These are phyloP conservation scores for Capsicum pubescens DNA, from an alignment of 257 asterid genomes.

Conservation along the genomic window DNA sequence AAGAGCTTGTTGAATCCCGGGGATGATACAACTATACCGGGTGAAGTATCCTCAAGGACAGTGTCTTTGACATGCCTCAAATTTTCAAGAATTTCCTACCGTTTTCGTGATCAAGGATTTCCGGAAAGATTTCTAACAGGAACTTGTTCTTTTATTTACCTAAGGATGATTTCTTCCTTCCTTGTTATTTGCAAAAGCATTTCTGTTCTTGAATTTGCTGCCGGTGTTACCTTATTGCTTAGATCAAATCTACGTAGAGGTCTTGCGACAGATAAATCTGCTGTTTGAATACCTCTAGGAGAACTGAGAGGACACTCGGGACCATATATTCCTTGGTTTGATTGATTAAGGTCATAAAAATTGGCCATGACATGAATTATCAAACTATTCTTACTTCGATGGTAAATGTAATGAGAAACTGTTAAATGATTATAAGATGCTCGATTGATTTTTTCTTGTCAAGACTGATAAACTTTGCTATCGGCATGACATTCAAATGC, in stretches of 20 bases:
- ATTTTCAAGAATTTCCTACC: too few species aligned
- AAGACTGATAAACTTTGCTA: neutral
- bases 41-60: too few species aligned
- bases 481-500: neutral
- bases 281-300: constrained; percentile 12
- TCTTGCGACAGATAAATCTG: constrained; percentile 8
- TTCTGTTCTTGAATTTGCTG: constrained; percentile 16
- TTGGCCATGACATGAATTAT: neutral
- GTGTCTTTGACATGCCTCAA: too few species aligned
- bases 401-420: neutral
- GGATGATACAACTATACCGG: too few species aligned
- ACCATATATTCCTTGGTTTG: neutral
- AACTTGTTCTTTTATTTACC: neutral
- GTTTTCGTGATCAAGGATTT: too few species aligned
- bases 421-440: constrained; percentile 14
- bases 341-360: neutral
- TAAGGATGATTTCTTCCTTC: neutral
- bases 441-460: neutral
- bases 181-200: neutral
- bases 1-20: too few species aligned
- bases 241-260: neutral
- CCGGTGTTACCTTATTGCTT: neutral
- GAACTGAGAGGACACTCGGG: neutral
- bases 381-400: neutral
- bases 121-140: too few species aligned